These are phyloP conservation scores for Ophiosphaerella korrae DNA, from an alignment of 2,329 filamentous ascomycete genomes.

Conservation along the genomic window DNA sequence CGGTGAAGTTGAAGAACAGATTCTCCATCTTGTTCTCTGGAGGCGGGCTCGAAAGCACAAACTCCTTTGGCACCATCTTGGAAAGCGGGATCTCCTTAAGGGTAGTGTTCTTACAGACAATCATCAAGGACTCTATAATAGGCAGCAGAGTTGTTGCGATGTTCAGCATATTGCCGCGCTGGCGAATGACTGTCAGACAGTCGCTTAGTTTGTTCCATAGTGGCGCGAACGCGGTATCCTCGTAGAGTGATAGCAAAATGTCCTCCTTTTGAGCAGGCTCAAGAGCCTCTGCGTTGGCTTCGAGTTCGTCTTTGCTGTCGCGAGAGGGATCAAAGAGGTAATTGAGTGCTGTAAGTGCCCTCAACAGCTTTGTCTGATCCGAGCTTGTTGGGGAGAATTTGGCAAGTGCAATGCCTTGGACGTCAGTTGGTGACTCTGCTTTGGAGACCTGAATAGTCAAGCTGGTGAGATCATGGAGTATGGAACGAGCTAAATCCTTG, in stretches of 20 bases:
- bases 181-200: slow-evolving; percentile 83
- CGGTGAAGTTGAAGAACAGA: slow-evolving; percentile 96
- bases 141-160: slow-evolving; percentile 95
- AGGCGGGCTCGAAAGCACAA: slow-evolving; percentile 74
- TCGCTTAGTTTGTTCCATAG: slow-evolving; percentile 93
- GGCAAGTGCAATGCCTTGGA: slow-evolving; percentile 89
- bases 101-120: slow-evolving; percentile 97
- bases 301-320: slow-evolving; percentile 57
- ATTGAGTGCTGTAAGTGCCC: slow-evolving; percentile 90
- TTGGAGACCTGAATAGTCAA: slow-evolving; percentile 84
- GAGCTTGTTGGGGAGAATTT: slow-evolving; percentile 97
- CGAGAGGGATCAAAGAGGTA: slow-evolving; percentile 89
- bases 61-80: slow-evolving; percentile 62
- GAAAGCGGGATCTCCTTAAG: slow-evolving; percentile 67
- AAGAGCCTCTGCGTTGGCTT: slow-evolving; percentile 55
- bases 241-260: slow-evolving; percentile 84
- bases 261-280: slow-evolving; percentile 75
- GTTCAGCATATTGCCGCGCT: slow-evolving; percentile 94
- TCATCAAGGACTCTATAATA: slow-evolving; percentile 95
- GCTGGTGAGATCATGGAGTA: slow-evolving; percentile 82
- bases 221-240: slow-evolving; percentile 85
- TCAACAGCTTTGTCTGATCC: slow-evolving; percentile 92
- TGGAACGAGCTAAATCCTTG: slow-evolving; percentile 80
- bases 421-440: slow-evolving; percentile 87
- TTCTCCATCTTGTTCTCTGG: slow-evolving; percentile 83